Evolutionary conservation across 2,329 filamentous ascomycete genomes (phyloP).

Genomic region (Magnaporthiopsis poae): DNA sequence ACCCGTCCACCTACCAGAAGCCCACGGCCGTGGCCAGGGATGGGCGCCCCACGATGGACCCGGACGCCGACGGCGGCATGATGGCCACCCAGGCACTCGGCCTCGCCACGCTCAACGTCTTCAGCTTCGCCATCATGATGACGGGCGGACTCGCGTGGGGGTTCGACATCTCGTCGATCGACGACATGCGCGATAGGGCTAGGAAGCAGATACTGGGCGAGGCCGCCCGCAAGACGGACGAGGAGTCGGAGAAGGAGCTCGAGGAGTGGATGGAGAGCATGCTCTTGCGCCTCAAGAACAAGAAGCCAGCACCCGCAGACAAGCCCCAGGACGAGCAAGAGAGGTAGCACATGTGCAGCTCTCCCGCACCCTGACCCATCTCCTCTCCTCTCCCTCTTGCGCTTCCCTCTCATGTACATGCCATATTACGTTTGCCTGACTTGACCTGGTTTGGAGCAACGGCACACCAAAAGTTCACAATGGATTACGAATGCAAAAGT

Average conservation of each 20-base stretch:
- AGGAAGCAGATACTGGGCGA: constrained; percentile 29
- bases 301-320: not conserved
- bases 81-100: constrained; percentile 77
- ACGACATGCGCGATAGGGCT: constrained; percentile 51
- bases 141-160: constrained; percentile 66
- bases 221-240: constrained; percentile 23
- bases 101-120: constrained; percentile 77
- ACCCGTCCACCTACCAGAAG: constrained; percentile 40
- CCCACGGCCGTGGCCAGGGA: constrained; percentile 23
- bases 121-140: constrained; percentile 63
- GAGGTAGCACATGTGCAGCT: not conserved
- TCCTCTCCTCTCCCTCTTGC: not conserved
- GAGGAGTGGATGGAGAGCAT: constrained; percentile 52
- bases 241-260: constrained; percentile 49
- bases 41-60: constrained; percentile 27
- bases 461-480: not conserved
- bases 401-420: not conserved
- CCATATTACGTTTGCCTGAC: not conserved
- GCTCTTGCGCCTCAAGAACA: constrained; percentile 25
- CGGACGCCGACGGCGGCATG: constrained; percentile 44
- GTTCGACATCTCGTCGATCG: constrained; percentile 62
- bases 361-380: not conserved
- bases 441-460: not conserved
- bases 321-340: not conserved
- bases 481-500: not conserved